Percentiles rank a stretch among this genome's conserved stretches.
These are phyloP conservation scores for Dioscorea cayenensis DNA, from an alignment of 116 monocot genomes.

Conservation along the genomic window DNA sequence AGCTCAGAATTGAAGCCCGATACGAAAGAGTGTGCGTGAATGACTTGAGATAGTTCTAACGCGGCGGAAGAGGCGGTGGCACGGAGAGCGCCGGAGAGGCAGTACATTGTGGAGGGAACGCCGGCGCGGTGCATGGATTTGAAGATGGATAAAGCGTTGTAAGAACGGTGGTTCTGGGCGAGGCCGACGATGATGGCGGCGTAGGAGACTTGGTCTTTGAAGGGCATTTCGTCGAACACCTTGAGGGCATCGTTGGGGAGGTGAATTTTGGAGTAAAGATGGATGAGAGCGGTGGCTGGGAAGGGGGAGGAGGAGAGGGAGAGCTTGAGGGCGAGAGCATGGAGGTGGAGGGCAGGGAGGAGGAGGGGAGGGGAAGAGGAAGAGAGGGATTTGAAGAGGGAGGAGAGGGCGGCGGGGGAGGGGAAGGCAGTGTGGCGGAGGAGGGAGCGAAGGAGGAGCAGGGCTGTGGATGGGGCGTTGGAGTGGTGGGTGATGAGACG, in stretches of 20 bases:
- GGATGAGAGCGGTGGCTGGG: constrained; percentile 40
- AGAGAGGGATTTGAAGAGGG: constrained; percentile 30
- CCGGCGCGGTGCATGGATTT: constrained; percentile 16
- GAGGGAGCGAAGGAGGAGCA: constrained; percentile 48
- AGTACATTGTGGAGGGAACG: constrained; percentile 38
- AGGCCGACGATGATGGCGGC: constrained; percentile 35
- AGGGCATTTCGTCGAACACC: constrained; percentile 46
- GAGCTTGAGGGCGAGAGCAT: constrained; percentile 55
- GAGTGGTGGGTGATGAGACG: constrained; percentile 43
- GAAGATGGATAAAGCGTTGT: constrained; percentile 31
- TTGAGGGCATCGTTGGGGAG: constrained; percentile 28
- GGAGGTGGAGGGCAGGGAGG: constrained; percentile 26
- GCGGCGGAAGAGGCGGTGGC: constrained; percentile 38
- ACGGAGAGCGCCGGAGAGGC: constrained; percentile 39
- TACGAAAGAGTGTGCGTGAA: constrained; percentile 42
- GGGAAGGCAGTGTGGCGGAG: constrained; percentile 35
- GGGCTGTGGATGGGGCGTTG: constrained; percentile 22
- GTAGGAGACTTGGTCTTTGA: constrained; percentile 56
- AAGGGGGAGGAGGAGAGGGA: constrained; percentile 30
- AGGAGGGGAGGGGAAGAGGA: constrained; percentile 11
- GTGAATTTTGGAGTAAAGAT: constrained; percentile 25
- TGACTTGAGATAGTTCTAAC: constrained; percentile 33
- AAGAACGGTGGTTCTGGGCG: constrained; percentile 30
- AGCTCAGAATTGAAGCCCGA: constrained; percentile 22
- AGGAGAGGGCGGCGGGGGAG: constrained; percentile 38